These are phyloP conservation scores for Arctostaphylos glauca DNA, from an alignment of 148 eudicot genomes.

Conservation along the genomic window DNA sequence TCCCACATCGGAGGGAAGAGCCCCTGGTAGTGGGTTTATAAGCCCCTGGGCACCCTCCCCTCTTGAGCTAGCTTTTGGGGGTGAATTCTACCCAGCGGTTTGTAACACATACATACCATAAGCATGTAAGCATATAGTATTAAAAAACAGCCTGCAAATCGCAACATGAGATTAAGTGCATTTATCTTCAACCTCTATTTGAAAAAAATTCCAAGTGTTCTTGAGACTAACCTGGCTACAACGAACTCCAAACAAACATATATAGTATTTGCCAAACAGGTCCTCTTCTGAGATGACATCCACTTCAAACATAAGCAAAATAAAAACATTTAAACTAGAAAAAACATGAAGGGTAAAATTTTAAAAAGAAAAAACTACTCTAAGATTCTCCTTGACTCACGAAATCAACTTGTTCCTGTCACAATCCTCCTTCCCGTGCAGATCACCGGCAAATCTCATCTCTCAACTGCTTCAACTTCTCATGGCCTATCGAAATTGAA, in stretches of 20 bases:
- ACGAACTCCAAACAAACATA: neutral
- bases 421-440: constrained; percentile 5
- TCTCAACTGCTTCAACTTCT: constrained; percentile 22
- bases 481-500: constrained; percentile 19
- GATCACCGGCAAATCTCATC: neutral
- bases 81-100: too few relatives aligned
- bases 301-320: neutral
- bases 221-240: neutral
- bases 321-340: neutral
- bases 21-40: too few relatives aligned
- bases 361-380: neutral
- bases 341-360: neutral
- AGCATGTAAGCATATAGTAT: neutral
- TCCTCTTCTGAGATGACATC: neutral
- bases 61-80: too few relatives aligned
- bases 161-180: neutral
- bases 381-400: neutral
- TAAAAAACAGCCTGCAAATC: neutral
- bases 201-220: neutral
- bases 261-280: neutral
- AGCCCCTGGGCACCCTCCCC: too few relatives aligned
- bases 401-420: neutral
- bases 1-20: too few relatives aligned
- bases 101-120: too few relatives aligned
- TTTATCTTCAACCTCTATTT: neutral